Evolutionary conservation across 139 green algal species (phyloP), one percentile per base, ranked within the genome.

Genomic region (Picochlorum costavermella): DNA sequence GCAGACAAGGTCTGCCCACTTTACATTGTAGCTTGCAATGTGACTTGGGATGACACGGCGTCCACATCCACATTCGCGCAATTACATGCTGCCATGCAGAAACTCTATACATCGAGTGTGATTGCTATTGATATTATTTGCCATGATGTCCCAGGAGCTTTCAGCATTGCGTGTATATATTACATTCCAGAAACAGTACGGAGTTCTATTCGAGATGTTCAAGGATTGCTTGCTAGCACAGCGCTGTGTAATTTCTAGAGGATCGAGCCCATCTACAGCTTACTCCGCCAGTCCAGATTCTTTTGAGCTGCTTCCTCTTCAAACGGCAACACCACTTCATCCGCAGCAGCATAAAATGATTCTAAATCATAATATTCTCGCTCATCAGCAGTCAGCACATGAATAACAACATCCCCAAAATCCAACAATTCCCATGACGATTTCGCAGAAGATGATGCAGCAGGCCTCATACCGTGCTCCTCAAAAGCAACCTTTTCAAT

Each of bases 351-450:
- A 51, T 89, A 89, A 44, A 88, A 84, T 1, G 31, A 64, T 57
- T 67, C 69, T 16, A 91, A 30, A 53, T 86, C 78, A 60, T 89
- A 91, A 40, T 80, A 81, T 12, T 86, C 75, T 0, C 84, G 65
- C 72, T 74, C 63, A 12, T 84, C 77, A 1, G 67, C 63, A 4
- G 79, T 86, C 45, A 88, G 74, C 2, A 87, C 50, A 44, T 90
- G 77, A 16, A 86, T 62, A 5, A 88, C 75, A 3, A 85, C 75
- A 66, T 85, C 76, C 0, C 73, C 75, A 66, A 71, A 81, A 62
- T 86, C 79, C 8, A 86, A 60, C 56, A 78, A 63, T 65, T 88
- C 77, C 80, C 80, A 83, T 12, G 61, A 55, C 43, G 67, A 66
- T 2, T 56, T 60, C 0, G 51, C 65, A n/a, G 49, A 29, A 37